Percentiles rank a stretch among this genome's conserved stretches.
phyloP scores from a whole-genome alignment of 2,329 filamentous ascomycete species.

The Ophiosphaerella narmari region DNA sequence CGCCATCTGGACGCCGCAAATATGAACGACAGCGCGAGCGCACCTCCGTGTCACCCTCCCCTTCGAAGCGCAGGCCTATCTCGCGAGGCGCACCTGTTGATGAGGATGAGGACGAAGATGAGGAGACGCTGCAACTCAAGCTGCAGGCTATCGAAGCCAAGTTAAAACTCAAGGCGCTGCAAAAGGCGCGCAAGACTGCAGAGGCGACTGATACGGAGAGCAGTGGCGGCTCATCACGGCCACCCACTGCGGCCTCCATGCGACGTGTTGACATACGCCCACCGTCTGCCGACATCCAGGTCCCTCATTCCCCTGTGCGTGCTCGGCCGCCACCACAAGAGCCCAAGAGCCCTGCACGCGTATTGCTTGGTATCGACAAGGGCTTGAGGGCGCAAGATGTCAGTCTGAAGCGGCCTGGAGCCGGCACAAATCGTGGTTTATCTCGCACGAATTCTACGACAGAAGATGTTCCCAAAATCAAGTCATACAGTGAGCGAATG shows the following conservation, averaged over 20 bases:
- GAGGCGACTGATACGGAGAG: conserved; percentile 25
- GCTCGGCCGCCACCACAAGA: conserved; percentile 53
- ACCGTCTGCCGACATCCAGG: conserved; percentile 60
- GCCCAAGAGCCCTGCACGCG: conserved; percentile 76
- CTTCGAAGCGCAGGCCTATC: conserved; percentile 52
- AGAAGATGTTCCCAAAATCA: conserved; percentile 42
- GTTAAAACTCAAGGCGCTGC: conserved; percentile 83
- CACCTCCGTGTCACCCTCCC: conserved; percentile 62
- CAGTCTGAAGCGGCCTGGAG: conserved; percentile 69
- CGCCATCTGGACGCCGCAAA: conserved; percentile 79
- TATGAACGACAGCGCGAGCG: conserved; percentile 68
- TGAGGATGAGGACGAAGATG: conserved; percentile 71
- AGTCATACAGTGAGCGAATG: conserved; percentile 84
- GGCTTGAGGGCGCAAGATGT: conserved; percentile 79
- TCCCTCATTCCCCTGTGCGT: conserved; percentile 74
- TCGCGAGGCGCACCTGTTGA: conserved; percentile 17
- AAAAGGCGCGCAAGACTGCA: conserved; percentile 57
- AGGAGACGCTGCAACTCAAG: conserved; percentile 85
- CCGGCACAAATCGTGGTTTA: conserved; percentile 10
- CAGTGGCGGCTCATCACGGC: conserved; percentile 29
- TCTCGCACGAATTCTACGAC: conserved; percentile 51
- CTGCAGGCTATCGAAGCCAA: conserved; percentile 87
- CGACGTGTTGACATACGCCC: conserved; percentile 29
- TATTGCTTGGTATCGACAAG: conserved; percentile 87
- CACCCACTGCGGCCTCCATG: conserved; percentile 28